Evolutionary conservation across 441 rosid genomes (phyloP).

Genomic region (Mallotus japonicus): DNA sequence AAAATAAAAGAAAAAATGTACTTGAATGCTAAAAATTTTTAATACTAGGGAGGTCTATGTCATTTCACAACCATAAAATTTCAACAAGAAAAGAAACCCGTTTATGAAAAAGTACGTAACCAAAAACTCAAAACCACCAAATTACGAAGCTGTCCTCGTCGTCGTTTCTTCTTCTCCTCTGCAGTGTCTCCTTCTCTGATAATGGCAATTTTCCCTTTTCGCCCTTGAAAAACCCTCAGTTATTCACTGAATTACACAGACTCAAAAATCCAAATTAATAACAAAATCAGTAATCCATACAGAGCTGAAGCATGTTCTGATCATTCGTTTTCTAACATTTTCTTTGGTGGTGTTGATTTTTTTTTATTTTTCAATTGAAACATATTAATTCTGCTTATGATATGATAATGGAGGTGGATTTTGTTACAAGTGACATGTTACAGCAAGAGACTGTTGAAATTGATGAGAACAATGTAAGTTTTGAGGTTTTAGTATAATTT

Average conservation of each 20-base stretch:
- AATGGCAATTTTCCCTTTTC: neutral
- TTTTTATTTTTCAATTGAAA: neutral
- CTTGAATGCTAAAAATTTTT: too few species aligned
- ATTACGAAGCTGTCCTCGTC: conserved; percentile 22
- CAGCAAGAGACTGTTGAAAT: conserved; percentile 59
- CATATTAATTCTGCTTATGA: neutral
- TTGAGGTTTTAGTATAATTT: neutral
- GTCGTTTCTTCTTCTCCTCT: neutral
- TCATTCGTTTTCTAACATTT: neutral
- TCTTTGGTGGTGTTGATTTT: conserved; percentile 4
- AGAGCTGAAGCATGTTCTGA: neutral
- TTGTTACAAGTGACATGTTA: conserved; percentile 40
- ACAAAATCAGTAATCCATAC: too few species aligned
- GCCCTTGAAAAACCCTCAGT: neutral
- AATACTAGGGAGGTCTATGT: neutral
- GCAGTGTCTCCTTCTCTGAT: neutral
- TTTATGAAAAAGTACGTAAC: neutral
- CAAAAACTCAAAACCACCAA: conserved; percentile 4
- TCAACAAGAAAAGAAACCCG: neutral
- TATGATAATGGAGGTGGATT: conserved; percentile 66
- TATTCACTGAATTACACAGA: too few species aligned
- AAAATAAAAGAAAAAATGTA: too few species aligned
- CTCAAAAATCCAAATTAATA: too few species aligned
- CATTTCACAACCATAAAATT: neutral
- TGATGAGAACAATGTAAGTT: conserved; percentile 54